Evolutionary conservation across 2,329 filamentous ascomycete genomes (phyloP).

Genomic region (Sclerotinia borealis): DNA sequence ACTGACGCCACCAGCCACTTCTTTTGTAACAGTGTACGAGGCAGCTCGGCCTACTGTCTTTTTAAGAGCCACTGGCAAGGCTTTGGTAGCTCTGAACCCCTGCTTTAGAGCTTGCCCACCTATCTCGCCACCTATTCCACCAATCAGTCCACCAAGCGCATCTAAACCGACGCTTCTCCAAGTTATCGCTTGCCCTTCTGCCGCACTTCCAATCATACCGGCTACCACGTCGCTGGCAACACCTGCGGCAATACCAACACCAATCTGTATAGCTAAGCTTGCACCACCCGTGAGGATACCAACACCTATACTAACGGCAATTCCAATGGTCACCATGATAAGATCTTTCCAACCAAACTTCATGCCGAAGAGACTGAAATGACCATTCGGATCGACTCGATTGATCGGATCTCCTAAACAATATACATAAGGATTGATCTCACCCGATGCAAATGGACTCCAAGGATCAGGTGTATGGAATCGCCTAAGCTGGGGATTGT

Average conservation of each 20-base stretch:
- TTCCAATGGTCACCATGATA: constrained; percentile 1
- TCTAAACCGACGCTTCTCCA: neutral
- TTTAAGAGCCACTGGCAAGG: neutral
- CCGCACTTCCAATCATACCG: neutral
- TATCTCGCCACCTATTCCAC: neutral
- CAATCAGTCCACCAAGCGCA: constrained; percentile 3
- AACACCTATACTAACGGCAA: constrained; percentile 2
- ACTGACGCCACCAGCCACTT: neutral
- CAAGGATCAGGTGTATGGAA: constrained; percentile 8
- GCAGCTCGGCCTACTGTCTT: neutral
- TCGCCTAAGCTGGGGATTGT: neutral
- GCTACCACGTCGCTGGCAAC: neutral
- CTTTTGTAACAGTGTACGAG: neutral
- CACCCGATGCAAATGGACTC: constrained; percentile 5
- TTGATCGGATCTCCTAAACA: constrained; percentile 10
- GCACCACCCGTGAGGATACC: constrained; percentile 4
- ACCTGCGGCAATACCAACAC: constrained; percentile 6
- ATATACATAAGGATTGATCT: constrained; percentile 10
- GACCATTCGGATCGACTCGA: neutral
- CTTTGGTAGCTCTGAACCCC: neutral
- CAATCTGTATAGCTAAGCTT: constrained; percentile 5
- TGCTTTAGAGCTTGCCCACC: neutral
- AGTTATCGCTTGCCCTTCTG: neutral
- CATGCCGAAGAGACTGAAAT: constrained; percentile 3
- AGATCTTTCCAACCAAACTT: constrained; percentile 3